These are phyloP conservation scores for Alternaria infectoria DNA, from an alignment of 2,329 filamentous ascomycete species.

Conservation along the genomic window DNA sequence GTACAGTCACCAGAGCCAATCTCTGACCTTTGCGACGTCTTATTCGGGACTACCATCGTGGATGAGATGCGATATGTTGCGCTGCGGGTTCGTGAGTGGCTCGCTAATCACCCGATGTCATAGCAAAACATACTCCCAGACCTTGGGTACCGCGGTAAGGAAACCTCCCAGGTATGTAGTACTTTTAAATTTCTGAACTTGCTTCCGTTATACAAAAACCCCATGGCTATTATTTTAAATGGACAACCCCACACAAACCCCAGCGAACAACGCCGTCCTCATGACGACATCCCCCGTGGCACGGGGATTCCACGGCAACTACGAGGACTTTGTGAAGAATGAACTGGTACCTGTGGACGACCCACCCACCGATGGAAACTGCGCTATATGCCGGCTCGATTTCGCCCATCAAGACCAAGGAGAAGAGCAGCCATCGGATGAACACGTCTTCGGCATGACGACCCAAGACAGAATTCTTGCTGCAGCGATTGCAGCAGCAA, in stretches of 20 bases:
- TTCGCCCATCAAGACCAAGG: background rate
- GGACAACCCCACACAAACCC: background rate
- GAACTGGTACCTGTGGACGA: background rate
- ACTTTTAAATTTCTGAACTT: background rate
- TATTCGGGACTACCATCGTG: fast-evolving
- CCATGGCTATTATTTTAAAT: background rate
- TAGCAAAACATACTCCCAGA: background rate
- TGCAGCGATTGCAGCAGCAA: background rate
- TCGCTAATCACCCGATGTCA: background rate
- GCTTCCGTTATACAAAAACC: background rate
- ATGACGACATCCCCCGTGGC: background rate
- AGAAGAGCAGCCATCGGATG: background rate
- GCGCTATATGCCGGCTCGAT: background rate
- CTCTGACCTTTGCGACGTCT: background rate
- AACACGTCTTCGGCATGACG: background rate
- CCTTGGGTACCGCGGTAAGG: background rate
- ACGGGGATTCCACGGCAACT: background rate
- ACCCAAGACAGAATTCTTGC: background rate
- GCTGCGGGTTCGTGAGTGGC: background rate
- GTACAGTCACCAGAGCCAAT: background rate
- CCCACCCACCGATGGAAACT: background rate
- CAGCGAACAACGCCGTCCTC: background rate
- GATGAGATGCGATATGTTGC: background rate
- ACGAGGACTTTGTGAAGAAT: background rate
- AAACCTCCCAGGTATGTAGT: background rate